A percentile compares a stretch with the other conserved stretches of the same genome.
These are phyloP conservation scores for Aureobasidium sp. DNA, from an alignment of 2,329 filamentous ascomycete genomes.

Conservation along the genomic window DNA sequence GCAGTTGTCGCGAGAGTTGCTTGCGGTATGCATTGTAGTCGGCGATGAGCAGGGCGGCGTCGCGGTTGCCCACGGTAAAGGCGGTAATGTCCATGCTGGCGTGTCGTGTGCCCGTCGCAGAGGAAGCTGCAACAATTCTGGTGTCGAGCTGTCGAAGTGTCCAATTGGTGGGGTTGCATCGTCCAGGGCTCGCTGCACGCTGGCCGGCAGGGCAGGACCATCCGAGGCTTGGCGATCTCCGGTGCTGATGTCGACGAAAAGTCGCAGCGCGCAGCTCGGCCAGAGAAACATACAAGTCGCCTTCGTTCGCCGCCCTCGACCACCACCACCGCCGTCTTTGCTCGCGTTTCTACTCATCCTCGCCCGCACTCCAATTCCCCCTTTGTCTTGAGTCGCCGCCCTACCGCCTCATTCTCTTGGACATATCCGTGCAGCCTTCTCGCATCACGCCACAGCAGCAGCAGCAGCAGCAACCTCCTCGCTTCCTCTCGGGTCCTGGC, in stretches of 20 bases:
- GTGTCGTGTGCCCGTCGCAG: background rate
- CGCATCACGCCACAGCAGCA: constrained; percentile 4
- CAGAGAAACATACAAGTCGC: background rate
- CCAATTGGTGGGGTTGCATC: background rate
- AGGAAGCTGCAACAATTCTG: background rate
- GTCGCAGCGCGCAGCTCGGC: background rate
- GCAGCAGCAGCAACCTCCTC: background rate
- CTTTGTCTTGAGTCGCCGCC: constrained; percentile 3
- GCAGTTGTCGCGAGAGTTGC: constrained; percentile 72
- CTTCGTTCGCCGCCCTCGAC: background rate
- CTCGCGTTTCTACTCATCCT: background rate
- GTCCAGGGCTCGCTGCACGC: background rate
- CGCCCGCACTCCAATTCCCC: background rate
- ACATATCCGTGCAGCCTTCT: background rate
- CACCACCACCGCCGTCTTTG: background rate
- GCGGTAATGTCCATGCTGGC: constrained; percentile 72
- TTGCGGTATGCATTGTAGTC: constrained; percentile 81
- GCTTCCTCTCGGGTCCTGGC: constrained; percentile 6
- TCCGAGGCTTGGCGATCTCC: background rate
- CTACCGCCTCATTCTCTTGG: background rate
- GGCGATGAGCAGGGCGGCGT: constrained; percentile 77
- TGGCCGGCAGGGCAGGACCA: background rate
- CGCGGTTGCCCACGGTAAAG: constrained; percentile 70
- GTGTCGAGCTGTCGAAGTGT: background rate
- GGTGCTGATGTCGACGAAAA: constrained; percentile 6